Conservation (phyloP, 1,139 yeast genomes). For the Suhomyces terraborum region DNA sequence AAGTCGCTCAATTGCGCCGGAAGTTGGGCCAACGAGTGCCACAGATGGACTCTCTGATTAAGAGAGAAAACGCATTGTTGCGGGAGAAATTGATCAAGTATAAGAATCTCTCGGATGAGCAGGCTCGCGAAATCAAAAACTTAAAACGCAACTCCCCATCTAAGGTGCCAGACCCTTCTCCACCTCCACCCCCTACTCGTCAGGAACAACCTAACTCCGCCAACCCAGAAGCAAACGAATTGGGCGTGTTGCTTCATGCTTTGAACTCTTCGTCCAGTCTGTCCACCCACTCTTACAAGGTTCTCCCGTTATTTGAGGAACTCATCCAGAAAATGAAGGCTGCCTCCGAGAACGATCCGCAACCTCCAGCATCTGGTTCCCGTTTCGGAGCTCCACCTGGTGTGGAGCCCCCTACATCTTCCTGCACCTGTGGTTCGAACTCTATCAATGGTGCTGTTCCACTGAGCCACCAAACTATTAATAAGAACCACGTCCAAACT, state of each 20-base stretch:
- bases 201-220: neutral
- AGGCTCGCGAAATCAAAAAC: slow-evolving; percentile 13
- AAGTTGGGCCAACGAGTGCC: slow-evolving; percentile 17
- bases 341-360: neutral
- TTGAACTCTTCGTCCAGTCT: neutral
- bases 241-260: neutral
- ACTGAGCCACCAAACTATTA: no score
- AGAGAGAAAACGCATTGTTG: slow-evolving; percentile 33
- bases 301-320: slow-evolving; percentile 15
- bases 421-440: neutral
- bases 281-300: slow-evolving; percentile 2
- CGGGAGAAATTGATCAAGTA: slow-evolving; percentile 39
- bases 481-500: no score
- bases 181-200: neutral
- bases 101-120: slow-evolving; percentile 31
- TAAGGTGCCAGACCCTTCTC: no score
- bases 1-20: slow-evolving; percentile 15
- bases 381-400: neutral
- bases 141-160: neutral
- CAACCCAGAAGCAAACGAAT: neutral
- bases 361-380: neutral
- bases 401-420: neutral
- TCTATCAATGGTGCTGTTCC: neutral
- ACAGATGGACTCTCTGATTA: slow-evolving; percentile 21
- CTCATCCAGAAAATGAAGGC: slow-evolving; percentile 12